Conservation (phyloP, 78 protist species). For the Chrysochromulina tobinii region DNA sequence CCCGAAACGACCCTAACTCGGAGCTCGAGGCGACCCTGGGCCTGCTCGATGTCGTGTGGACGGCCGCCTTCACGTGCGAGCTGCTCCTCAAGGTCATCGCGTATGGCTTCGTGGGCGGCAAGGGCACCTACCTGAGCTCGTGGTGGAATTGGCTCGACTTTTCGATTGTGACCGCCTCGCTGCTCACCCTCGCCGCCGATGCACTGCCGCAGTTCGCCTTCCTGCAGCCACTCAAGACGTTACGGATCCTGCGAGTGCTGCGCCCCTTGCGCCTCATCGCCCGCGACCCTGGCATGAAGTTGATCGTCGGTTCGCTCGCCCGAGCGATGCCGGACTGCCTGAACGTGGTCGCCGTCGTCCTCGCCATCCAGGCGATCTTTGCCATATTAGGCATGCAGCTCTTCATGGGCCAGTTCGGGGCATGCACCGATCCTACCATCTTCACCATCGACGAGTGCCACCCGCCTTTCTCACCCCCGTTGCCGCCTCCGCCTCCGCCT, state of each 20-base stretch:
- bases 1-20: background rate
- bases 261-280: background rate
- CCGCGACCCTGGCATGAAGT: background rate
- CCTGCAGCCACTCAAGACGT: no score
- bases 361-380: background rate
- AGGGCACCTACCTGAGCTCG: background rate
- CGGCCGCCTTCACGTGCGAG: background rate
- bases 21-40: background rate
- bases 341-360: background rate
- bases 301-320: background rate
- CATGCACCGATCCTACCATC: no score
- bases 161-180: background rate
- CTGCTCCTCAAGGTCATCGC: background rate
- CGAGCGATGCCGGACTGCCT: background rate
- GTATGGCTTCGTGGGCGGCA: background rate
- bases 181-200: no score
- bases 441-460: no score
- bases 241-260: background rate
- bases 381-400: background rate
- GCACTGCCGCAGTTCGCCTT: no score
- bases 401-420: background rate
- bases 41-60: background rate
- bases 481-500: no score
- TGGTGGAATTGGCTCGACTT: conserved; percentile 46
- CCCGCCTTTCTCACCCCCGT: no score